Evolutionary conservation across 805 yeast genomes (phyloP), one percentile per base, ranked within the genome.

Genomic region (Candida sonorensis): DNA sequence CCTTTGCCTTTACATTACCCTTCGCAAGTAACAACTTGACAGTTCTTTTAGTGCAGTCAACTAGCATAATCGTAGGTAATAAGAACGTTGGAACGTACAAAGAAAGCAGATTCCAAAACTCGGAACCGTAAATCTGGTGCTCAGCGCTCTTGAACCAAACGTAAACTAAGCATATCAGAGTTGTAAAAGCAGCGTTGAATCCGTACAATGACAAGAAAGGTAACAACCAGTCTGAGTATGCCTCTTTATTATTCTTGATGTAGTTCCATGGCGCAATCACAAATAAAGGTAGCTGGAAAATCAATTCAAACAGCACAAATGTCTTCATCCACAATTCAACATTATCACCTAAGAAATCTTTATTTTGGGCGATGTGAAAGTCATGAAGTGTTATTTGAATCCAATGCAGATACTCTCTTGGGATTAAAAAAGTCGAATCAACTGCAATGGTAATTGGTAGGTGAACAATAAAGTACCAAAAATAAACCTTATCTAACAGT

Each of bases 211-310:
- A 59, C 42, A 79, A 54, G 50, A 16, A 35, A 7, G 50, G 50
- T 32, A 42, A 41, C 14, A 37, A 18, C 9, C 25, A 53, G 41
- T 32, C 48, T 37, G 40, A 55, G 41, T 33, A 52, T 13, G 33
- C 27, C 26, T 33, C 28, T 17, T 26, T 26, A 8, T 33, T 29
- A 28, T 44, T 46, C 17, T 28, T 35, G 6, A 36, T 14, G 34
- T 49, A 55, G 29, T 50, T 37, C n/a, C 36, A 45, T 1, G 67
- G 64, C 10, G 69, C 75, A 10, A 59, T 41, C 27, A 75, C 47
- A 55, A 92, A 92, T 18, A 83, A 63, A 1, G 98, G 98, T 31
- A 83, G 52, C 59, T 90, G 98, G 43, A 81, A 67, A 3, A 75
- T 30, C 25, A 88, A 39, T 55, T 90, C 98, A 35, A 85, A 51